Evolutionary conservation across 768 basidiomycete species (phyloP).

Genomic region (Russula abietina): DNA sequence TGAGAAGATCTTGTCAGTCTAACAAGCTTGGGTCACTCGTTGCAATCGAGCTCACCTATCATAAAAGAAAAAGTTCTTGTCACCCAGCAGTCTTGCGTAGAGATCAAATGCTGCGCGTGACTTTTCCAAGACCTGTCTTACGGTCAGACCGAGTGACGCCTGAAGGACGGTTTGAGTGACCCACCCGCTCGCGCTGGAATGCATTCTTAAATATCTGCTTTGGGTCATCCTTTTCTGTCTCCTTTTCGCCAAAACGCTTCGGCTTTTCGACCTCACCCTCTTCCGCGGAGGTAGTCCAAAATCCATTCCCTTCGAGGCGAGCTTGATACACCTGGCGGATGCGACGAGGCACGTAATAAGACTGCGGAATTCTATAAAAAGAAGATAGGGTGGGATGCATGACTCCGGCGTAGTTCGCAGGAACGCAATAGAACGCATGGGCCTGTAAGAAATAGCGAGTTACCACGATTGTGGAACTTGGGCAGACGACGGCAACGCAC

Average conservation of each 20-base stretch:
- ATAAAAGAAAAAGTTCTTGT: conserved; percentile 46
- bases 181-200: conserved; percentile 62
- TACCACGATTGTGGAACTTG: conserved; percentile 2
- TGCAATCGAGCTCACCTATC: conserved; percentile 36
- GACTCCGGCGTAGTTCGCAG: conserved; percentile 55
- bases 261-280: conserved; percentile 43
- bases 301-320: conserved; percentile 54
- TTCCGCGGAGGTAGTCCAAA: conserved; percentile 47
- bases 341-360: conserved; percentile 65
- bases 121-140: conserved; percentile 54
- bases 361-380: conserved; percentile 59
- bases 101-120: conserved; percentile 52
- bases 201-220: conserved; percentile 42
- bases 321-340: conserved; percentile 51
- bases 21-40: not conserved
- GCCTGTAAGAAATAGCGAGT: conserved; percentile 38
- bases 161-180: conserved; percentile 11
- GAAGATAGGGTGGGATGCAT: conserved; percentile 50
- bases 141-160: not conserved
- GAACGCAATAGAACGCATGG: conserved; percentile 54
- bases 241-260: conserved; percentile 31
- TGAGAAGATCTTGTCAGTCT: conserved; percentile 28
- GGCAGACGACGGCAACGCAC: conserved; percentile 39
- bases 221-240: conserved; percentile 30
- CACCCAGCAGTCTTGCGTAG: conserved; percentile 50